A percentile compares a stretch with the other conserved stretches of the same genome.
Conservation (phyloP, 2,329 filamentous ascomycete species). For the Pleoardoris graminearum region DNA sequence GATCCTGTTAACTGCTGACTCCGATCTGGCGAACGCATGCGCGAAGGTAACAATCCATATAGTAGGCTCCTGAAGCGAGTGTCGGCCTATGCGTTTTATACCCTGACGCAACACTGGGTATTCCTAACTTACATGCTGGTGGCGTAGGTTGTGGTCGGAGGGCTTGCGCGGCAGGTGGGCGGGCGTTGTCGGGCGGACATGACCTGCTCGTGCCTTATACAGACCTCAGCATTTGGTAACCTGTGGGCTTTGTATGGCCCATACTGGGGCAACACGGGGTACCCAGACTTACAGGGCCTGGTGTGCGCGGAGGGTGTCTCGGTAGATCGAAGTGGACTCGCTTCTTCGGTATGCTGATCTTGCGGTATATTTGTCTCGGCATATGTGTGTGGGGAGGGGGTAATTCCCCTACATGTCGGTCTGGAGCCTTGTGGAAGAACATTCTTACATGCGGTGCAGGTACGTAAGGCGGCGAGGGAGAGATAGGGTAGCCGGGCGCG, state of each 20-base stretch:
- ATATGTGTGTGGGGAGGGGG: background rate
- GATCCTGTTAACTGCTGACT: slow-evolving; percentile 8
- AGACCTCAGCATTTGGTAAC: no score
- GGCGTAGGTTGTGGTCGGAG: background rate
- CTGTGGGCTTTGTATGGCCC: no score
- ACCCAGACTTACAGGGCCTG: background rate
- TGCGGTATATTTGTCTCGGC: background rate
- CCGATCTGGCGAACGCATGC: slow-evolving; percentile 8
- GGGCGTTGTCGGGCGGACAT: no score
- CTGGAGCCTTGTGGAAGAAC: background rate
- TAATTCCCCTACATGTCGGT: background rate
- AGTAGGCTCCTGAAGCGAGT: slow-evolving; percentile 16
- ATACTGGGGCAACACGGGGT: background rate
- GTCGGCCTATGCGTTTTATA: background rate
- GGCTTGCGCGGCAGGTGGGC: background rate
- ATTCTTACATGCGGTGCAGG: background rate
- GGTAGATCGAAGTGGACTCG: slow-evolving; percentile 9
- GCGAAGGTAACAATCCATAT: slow-evolving; percentile 33
- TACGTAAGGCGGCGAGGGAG: background rate
- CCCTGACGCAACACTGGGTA: background rate
- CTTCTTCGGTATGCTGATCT: background rate
- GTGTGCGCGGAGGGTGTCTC: background rate
- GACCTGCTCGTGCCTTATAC: no score
- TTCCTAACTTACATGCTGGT: background rate
- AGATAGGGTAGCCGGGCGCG: background rate